Evolutionary conservation across 345 rosid genomes (phyloP).

Genomic region (Bruguiera parviflora): DNA sequence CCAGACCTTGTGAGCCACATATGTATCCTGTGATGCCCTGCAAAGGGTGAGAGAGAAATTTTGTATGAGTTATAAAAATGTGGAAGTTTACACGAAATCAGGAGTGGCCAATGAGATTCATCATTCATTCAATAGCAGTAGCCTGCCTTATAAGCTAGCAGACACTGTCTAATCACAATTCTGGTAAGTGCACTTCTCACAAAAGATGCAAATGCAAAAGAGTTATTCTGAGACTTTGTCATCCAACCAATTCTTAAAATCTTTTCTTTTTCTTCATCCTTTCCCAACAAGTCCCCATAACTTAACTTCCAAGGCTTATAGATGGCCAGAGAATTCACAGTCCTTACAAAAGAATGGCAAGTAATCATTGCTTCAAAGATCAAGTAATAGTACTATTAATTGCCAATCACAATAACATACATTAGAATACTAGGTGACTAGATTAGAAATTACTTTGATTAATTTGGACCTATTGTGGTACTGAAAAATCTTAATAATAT

Average conservation of each 20-base stretch:
- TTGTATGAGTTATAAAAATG: background rate
- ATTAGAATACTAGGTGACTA: conserved; percentile 1
- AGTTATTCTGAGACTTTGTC: background rate
- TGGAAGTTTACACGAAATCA: background rate
- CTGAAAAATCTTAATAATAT: background rate
- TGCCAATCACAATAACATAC: background rate
- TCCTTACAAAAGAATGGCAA: background rate
- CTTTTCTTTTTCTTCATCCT: background rate
- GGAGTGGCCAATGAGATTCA: background rate
- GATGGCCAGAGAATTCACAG: background rate
- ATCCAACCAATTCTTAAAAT: background rate
- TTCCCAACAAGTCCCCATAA: background rate
- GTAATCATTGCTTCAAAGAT: background rate
- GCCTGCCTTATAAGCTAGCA: background rate
- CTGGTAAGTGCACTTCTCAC: background rate
- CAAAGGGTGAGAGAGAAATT: conserved; percentile 24
- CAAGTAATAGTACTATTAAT: background rate
- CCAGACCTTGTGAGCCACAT: conserved; percentile 82
- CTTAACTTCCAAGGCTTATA: background rate
- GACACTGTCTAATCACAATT: background rate
- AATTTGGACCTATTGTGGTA: too few relatives aligned
- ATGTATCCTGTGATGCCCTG: conserved; percentile 90
- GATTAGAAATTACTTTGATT: background rate
- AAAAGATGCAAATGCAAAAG: background rate
- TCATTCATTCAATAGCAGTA: background rate